These are phyloP conservation scores for Crithidia mellificae DNA, from an alignment of 208 protist species.

Conservation along the genomic window DNA sequence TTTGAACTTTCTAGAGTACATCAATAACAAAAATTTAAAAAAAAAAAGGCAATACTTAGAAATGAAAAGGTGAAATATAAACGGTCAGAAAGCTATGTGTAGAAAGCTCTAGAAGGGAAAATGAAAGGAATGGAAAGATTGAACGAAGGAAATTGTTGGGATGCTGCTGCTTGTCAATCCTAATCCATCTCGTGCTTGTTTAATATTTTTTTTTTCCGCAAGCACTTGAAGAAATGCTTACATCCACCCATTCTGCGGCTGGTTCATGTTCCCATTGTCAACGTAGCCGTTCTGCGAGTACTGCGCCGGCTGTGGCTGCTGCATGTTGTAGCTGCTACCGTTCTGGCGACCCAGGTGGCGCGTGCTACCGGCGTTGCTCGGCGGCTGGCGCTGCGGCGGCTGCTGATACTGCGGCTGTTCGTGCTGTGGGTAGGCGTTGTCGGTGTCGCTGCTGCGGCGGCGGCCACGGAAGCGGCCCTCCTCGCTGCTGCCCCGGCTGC, in stretches of 20 bases:
- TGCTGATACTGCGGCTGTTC: slow-evolving; percentile 4
- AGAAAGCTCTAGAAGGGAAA: too few relatives aligned
- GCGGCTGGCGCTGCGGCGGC: not conserved
- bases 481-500: slow-evolving; percentile 2
- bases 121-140: too few relatives aligned
- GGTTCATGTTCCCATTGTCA: slow-evolving; percentile 5
- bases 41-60: too few relatives aligned
- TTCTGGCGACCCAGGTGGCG: slow-evolving; percentile 15
- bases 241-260: slow-evolving; percentile 10
- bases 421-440: not conserved
- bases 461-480: not conserved
- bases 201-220: too few relatives aligned
- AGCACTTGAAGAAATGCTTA: not conserved
- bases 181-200: too few relatives aligned
- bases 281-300: slow-evolving; percentile 6
- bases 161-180: too few relatives aligned
- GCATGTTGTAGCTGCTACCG: slow-evolving; percentile 11
- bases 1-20: too few relatives aligned
- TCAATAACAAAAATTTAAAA: too few relatives aligned
- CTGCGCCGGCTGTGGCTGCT: slow-evolving; percentile 8
- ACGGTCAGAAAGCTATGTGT: too few relatives aligned
- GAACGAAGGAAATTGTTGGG: too few relatives aligned
- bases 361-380: not conserved
- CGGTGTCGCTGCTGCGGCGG: slow-evolving; percentile 4
- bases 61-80: too few relatives aligned